These are phyloP conservation scores for Aspergillus aculeatinus DNA, from an alignment of 2,329 filamentous ascomycete species.

Conservation along the genomic window DNA sequence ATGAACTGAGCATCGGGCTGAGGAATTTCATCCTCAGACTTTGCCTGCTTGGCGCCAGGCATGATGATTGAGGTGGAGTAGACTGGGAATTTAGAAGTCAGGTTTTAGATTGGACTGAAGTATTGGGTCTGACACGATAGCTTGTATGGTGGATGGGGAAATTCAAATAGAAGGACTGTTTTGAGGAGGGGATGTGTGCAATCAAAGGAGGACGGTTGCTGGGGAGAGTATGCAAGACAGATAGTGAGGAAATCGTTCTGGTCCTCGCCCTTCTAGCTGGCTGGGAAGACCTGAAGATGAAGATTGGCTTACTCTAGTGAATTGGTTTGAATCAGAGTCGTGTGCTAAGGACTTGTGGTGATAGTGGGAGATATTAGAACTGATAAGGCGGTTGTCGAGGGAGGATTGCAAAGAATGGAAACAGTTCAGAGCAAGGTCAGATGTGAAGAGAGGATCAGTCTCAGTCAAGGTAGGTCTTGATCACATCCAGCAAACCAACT, in stretches of 20 bases:
- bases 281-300: neutral
- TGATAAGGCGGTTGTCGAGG: neutral
- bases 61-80: conserved; percentile 2
- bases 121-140: neutral
- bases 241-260: neutral
- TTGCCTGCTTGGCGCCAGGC: neutral
- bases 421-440: neutral
- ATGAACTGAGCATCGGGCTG: conserved; percentile 23
- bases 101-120: neutral
- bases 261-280: too few relatives aligned
- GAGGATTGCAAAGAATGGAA: neutral
- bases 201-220: neutral
- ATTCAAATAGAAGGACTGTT: neutral
- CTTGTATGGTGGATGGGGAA: neutral
- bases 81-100: neutral
- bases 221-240: neutral
- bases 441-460: neutral
- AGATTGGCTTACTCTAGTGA: neutral
- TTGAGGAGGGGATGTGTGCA: neutral
- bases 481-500: neutral
- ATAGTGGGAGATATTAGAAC: too few relatives aligned
- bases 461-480: too few relatives aligned
- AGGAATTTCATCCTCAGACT: conserved; percentile 4
- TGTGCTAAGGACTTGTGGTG: neutral
- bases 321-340: neutral